phyloP scores from a whole-genome alignment of 2,329 filamentous ascomycete species.

The Beauveria sp. region DNA sequence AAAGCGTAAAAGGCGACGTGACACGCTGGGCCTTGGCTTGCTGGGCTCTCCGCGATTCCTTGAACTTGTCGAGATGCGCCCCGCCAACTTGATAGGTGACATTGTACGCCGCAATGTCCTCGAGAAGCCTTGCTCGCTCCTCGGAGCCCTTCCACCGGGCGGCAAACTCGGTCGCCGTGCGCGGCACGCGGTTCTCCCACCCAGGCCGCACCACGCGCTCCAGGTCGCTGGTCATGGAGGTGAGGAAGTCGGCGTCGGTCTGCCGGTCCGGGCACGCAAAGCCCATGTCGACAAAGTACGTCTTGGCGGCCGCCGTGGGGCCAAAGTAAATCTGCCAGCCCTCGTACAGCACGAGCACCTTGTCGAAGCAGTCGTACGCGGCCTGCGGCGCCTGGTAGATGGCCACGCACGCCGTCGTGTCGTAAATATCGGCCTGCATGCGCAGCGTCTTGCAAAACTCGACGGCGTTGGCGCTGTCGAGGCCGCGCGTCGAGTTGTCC shows the following conservation, averaged over 20 bases:
- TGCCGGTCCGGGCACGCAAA: slow-evolving; percentile 48
- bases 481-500: slow-evolving; percentile 44
- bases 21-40: background rate
- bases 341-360: slow-evolving; percentile 58
- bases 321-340: slow-evolving; percentile 63
- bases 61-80: background rate
- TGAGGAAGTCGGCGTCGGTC: slow-evolving; percentile 69
- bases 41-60: background rate
- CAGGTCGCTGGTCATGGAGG: slow-evolving; percentile 36
- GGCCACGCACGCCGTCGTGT: slow-evolving; percentile 14
- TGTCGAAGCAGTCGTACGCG: slow-evolving; percentile 54
- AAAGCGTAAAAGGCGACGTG: background rate
- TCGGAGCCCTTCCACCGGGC: too few relatives aligned
- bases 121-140: too few relatives aligned
- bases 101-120: slow-evolving; percentile 10
- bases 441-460: slow-evolving; percentile 31
- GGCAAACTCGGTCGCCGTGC: too few relatives aligned
- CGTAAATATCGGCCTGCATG: slow-evolving; percentile 14
- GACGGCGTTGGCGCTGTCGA: slow-evolving; percentile 45
- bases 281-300: slow-evolving; percentile 58
- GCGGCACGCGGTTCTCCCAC: slow-evolving; percentile 17
- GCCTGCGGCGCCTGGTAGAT: slow-evolving; percentile 56
- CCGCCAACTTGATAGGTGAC: background rate
- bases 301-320: slow-evolving; percentile 47
- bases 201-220: slow-evolving; percentile 23